Evolutionary conservation across 1,284 basidiomycete genomes (phyloP).

Genomic region (Cryptococcus sp.): DNA sequence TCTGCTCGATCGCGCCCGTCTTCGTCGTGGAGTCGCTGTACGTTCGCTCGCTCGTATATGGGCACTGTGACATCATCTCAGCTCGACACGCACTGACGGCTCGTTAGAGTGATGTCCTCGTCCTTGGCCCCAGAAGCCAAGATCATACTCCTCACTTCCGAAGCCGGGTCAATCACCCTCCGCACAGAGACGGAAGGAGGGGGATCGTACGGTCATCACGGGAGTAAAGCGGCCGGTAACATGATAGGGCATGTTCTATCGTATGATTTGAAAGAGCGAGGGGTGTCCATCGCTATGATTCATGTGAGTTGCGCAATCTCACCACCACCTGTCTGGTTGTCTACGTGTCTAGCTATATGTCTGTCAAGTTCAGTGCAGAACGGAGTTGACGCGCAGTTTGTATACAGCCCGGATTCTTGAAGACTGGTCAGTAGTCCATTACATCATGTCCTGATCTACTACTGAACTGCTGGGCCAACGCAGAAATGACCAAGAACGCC

Average conservation of each 20-base stretch:
- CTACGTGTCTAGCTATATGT: not conserved
- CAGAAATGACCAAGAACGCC: constrained; percentile 58
- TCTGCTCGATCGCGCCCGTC: constrained; percentile 56
- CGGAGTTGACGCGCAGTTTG: not conserved
- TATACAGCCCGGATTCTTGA: constrained; percentile 47
- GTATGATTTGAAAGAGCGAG: constrained; percentile 55
- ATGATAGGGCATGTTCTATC: constrained; percentile 58
- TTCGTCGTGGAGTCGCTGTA: constrained; percentile 30
- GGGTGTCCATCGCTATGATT: constrained; percentile 56
- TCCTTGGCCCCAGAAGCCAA: constrained; percentile 44
- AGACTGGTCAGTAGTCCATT: constrained; percentile 33
- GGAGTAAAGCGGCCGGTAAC: constrained; percentile 58
- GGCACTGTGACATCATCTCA: not conserved
- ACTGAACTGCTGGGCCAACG: no score
- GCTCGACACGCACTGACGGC: not conserved
- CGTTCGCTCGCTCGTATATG: constrained; percentile 6
- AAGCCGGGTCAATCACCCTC: constrained; percentile 57
- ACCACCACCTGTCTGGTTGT: not conserved
- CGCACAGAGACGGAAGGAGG: constrained; percentile 58
- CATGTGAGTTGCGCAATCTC: constrained; percentile 49
- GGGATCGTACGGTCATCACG: constrained; percentile 59
- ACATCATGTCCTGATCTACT: constrained; percentile 4
- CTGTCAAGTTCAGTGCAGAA: not conserved
- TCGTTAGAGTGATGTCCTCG: constrained; percentile 25
- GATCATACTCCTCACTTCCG: constrained; percentile 57